Evolutionary conservation across 352 stramenopile species (phyloP).

Genomic region (Phytophthora citrophthora): DNA sequence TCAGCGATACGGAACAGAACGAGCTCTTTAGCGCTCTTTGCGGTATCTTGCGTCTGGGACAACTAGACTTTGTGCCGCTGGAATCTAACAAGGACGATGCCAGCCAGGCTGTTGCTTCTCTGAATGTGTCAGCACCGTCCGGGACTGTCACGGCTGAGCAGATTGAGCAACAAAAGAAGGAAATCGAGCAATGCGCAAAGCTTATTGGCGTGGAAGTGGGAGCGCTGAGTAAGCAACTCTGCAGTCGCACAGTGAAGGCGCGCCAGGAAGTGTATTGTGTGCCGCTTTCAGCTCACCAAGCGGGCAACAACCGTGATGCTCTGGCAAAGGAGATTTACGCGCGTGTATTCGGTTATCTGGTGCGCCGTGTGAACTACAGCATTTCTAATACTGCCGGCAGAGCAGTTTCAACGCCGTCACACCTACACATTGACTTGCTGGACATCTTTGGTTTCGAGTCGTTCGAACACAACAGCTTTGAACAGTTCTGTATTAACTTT

Average conservation of each 20-base stretch:
- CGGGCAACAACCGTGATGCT: conserved; percentile 92
- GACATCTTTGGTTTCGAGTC: conserved; percentile 98
- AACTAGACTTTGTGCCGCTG: conserved; percentile 81
- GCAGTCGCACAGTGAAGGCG: conserved; percentile 82
- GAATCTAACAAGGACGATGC: conserved; percentile 81
- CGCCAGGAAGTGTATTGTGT: conserved; percentile 86
- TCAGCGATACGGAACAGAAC: conserved; percentile 70
- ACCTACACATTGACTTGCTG: conserved; percentile 93
- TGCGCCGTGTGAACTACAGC: conserved; percentile 86
- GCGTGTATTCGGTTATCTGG: conserved; percentile 95
- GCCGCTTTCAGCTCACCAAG: conserved; percentile 71
- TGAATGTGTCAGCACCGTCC: conserved; percentile 31
- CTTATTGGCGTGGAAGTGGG: conserved; percentile 74
- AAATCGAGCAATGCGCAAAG: conserved; percentile 69
- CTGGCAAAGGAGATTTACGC: conserved; percentile 95
- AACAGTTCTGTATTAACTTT: conserved; percentile 97
- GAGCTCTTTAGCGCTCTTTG: conserved; percentile 77
- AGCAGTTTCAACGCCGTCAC: conserved; percentile 36
- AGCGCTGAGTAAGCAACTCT: conserved; percentile 72
- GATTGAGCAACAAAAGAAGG: conserved; percentile 59
- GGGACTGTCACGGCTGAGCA: conserved; percentile 26
- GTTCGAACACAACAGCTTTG: conserved; percentile 94
- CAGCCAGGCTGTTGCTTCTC: conserved; percentile 66
- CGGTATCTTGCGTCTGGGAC: conserved; percentile 81
- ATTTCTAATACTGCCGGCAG: conserved; percentile 61